Evolutionary conservation across 768 basidiomycete genomes (phyloP).

Genomic region (Dentipellis fragilis): DNA sequence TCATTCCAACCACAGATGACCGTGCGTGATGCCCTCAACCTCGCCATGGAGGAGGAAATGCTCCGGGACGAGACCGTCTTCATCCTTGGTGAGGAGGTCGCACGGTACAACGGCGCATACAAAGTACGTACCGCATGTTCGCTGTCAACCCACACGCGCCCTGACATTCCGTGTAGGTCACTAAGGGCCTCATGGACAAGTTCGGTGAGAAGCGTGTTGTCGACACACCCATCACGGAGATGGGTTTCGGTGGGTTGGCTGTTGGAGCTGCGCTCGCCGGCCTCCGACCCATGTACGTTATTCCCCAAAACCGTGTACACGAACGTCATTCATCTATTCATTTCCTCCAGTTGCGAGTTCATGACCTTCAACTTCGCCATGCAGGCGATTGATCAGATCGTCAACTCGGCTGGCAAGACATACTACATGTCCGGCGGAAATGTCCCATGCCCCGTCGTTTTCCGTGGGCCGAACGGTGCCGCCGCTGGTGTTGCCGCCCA

Average conservation of each 20-base stretch:
- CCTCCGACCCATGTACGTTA: constrained; percentile 76
- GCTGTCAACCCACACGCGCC: not conserved
- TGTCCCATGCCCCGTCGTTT: constrained; percentile 96
- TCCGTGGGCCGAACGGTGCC: constrained; percentile 99
- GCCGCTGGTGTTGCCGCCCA: constrained; percentile 95
- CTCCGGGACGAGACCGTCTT: constrained; percentile 90
- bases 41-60: constrained; percentile 99
- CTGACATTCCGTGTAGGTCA: constrained; percentile 47
- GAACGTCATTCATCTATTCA: constrained; percentile 11
- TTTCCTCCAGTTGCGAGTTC: constrained; percentile 77
- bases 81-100: constrained; percentile 95
- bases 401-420: constrained; percentile 99
- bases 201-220: constrained; percentile 98
- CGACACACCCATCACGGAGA: constrained; percentile 95
- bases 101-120: constrained; percentile 96
- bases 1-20: constrained; percentile 60
- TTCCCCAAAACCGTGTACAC: not conserved
- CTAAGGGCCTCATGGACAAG: constrained; percentile 97
- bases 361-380: constrained; percentile 99
- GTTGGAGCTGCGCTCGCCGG: constrained; percentile 92
- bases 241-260: constrained; percentile 97
- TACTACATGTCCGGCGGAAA: constrained; percentile 99
- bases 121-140: constrained; percentile 35
- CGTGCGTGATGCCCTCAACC: constrained; percentile 94
- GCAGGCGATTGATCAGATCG: constrained; percentile 99